Evolutionary conservation across 345 rosid genomes (phyloP).

Genomic region (thale cress (Arabidopsis thaliana)): TAIR10.1 NC_003075.7:14491001-14491500

Average conservation of each 20-base stretch:
- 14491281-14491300: slow-evolving; percentile 90
- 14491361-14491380: slow-evolving; percentile 14
- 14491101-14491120: slow-evolving; percentile 75
- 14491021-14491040: slow-evolving; percentile 59
- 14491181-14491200: neutral
- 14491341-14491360: neutral
- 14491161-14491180: neutral
- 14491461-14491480: neutral
- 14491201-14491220: slow-evolving; percentile 41
- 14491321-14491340: neutral
- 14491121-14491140: neutral
- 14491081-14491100: slow-evolving; percentile 96
- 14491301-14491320: slow-evolving; percentile 63
- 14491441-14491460: neutral
- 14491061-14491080: slow-evolving; percentile 60
- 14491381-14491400: neutral
- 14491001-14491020: slow-evolving; percentile 77
- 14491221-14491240: slow-evolving; percentile 69
- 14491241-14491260: slow-evolving; percentile 85
- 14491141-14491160: neutral
- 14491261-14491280: slow-evolving; percentile 68
- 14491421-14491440: neutral
- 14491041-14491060: slow-evolving; percentile 66
- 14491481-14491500: neutral
- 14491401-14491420: neutral